These are phyloP conservation scores for Trypanosomatidae sp. DNA, from an alignment of 208 protist species.

Conservation along the genomic window DNA sequence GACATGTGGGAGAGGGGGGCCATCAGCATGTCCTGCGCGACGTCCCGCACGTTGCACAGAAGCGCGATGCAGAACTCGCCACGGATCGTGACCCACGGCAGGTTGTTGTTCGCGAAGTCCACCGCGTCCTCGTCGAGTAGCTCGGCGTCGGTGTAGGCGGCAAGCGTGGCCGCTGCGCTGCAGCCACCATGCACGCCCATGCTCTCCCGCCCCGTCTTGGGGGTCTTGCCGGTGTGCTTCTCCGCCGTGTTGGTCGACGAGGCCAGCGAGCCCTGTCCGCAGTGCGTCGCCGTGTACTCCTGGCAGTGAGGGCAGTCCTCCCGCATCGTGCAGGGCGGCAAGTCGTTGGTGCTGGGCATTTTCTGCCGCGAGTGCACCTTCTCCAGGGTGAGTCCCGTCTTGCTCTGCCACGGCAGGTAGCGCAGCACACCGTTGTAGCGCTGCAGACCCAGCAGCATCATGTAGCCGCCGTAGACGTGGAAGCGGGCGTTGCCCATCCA, in stretches of 20 bases:
- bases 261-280: slow-evolving; percentile 1
- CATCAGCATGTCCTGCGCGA: slow-evolving; percentile 78
- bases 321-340: slow-evolving; percentile 66
- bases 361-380: slow-evolving; percentile 46
- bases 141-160: slow-evolving; percentile 29
- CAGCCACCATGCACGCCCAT: not conserved
- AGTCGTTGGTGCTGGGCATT: slow-evolving; percentile 38
- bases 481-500: slow-evolving; percentile 89
- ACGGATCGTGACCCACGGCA: slow-evolving; percentile 77
- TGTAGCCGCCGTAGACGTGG: slow-evolving; percentile 67
- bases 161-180: slow-evolving; percentile 15
- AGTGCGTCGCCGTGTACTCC: slow-evolving; percentile 28
- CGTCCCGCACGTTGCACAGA: slow-evolving; percentile 67
- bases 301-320: slow-evolving; percentile 65
- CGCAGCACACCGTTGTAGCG: slow-evolving; percentile 58
- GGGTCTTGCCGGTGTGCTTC: slow-evolving; percentile 11
- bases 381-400: slow-evolving; percentile 44
- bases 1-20: slow-evolving; percentile 71
- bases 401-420: slow-evolving; percentile 74
- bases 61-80: slow-evolving; percentile 63
- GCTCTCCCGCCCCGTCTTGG: not conserved
- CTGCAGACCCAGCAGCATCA: slow-evolving; percentile 50
- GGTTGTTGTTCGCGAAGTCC: slow-evolving; percentile 59
- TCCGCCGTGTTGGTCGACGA: slow-evolving; percentile 11
- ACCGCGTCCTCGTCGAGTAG: slow-evolving; percentile 49